Evolutionary conservation across 495 filamentous ascomycete species (phyloP).

Genomic region (Penicillium antarcticum): DNA sequence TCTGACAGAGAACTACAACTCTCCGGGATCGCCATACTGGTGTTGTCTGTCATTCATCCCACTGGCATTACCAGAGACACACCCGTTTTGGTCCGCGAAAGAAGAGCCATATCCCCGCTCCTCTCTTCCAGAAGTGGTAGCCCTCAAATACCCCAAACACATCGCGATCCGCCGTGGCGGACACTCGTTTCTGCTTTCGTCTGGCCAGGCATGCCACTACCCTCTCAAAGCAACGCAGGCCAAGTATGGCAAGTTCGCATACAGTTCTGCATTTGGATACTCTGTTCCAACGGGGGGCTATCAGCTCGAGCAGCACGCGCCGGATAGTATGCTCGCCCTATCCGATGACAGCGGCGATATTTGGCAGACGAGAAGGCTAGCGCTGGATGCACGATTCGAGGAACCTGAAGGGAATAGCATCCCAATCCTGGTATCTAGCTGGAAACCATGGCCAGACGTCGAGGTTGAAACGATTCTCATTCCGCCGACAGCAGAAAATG

Average conservation of each 20-base stretch:
- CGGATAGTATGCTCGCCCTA: conserved; percentile 70
- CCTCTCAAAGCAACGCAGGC: conserved; percentile 75
- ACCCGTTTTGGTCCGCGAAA: conserved; percentile 70
- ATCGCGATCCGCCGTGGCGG: conserved; percentile 58
- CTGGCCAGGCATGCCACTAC: conserved; percentile 75
- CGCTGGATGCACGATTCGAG: conserved; percentile 55
- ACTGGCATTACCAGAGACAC: conserved; percentile 60
- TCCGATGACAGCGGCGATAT: conserved; percentile 76
- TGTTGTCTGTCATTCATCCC: conserved; percentile 73
- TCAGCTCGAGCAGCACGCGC: conserved; percentile 70
- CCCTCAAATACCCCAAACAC: conserved; percentile 64
- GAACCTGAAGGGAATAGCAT: conserved; percentile 39
- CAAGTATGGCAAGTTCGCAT: conserved; percentile 79
- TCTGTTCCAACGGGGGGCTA: conserved; percentile 73
- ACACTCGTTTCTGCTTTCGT: conserved; percentile 70
- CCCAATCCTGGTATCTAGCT: conserved; percentile 61
- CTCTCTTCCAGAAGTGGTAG: conserved; percentile 50
- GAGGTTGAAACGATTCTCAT: conserved; percentile 60
- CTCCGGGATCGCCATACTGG: conserved; percentile 66
- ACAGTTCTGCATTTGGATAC: conserved; percentile 71
- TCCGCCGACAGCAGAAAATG: conserved; percentile 48
- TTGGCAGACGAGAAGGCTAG: conserved; percentile 69
- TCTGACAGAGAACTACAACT: conserved; percentile 79
- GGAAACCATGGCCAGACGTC: conserved; percentile 67
- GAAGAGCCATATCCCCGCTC: conserved; percentile 59